Evolutionary conservation across 768 basidiomycete species (phyloP).

Genomic region (Tubosaeta sp.): DNA sequence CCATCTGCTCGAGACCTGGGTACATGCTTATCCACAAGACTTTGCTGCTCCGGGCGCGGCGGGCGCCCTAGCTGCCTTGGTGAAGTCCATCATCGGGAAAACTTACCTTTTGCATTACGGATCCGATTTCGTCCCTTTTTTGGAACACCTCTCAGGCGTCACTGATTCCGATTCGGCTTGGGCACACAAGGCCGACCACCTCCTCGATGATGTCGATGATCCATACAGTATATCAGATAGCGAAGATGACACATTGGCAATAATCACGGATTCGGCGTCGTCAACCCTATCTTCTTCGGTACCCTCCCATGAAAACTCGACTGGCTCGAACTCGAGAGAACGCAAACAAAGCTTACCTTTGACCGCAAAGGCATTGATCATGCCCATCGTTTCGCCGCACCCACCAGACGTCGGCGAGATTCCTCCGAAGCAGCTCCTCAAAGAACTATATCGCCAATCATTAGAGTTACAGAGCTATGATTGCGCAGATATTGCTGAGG

Average conservation of each 20-base stretch:
- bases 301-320: slow-evolving; percentile 20
- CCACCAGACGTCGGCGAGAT: slow-evolving; percentile 35
- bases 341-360: slow-evolving; percentile 69
- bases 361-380: slow-evolving; percentile 40
- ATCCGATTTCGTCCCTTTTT: slow-evolving; percentile 76
- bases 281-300: slow-evolving; percentile 20
- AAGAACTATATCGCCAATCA: slow-evolving; percentile 56
- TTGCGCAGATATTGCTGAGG: slow-evolving; percentile 70
- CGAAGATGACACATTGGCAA: slow-evolving; percentile 38
- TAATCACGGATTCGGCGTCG: slow-evolving; percentile 32
- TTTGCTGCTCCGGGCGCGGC: slow-evolving; percentile 74
- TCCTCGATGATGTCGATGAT: slow-evolving; percentile 61
- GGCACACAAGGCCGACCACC: slow-evolving; percentile 64
- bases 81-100: slow-evolving; percentile 75
- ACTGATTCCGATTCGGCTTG: slow-evolving; percentile 69
- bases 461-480: slow-evolving; percentile 54
- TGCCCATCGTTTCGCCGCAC: slow-evolving; percentile 28
- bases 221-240: slow-evolving; percentile 51
- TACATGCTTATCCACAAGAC: slow-evolving; percentile 69
- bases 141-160: slow-evolving; percentile 59
- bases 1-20: slow-evolving; percentile 73
- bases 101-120: slow-evolving; percentile 83
- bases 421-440: slow-evolving; percentile 54
- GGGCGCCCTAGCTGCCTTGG: slow-evolving; percentile 68
- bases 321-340: slow-evolving; percentile 41